Evolutionary conservation across 257 asterid species (phyloP), one percentile per base, ranked within the genome.

Genomic region (Nicotiana attenuata): DNA sequence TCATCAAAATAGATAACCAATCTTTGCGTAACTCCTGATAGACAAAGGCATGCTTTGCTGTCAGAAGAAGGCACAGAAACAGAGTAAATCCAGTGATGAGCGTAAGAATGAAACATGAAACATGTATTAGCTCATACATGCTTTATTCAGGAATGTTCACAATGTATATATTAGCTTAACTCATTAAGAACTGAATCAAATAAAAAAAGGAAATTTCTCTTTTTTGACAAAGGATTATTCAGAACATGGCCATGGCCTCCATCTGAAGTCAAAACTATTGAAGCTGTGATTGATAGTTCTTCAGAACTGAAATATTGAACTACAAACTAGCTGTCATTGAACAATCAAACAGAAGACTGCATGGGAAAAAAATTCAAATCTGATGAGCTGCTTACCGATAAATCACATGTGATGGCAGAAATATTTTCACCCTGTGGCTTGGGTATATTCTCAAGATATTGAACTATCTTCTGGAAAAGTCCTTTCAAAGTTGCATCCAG

Each of bases 391-490:
- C 98, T 91, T 90, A 96, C 99, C 55, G 98, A 93, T 91, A 96
- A 87, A 93, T 96, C 99, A 83, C 97, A 92, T 9, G 92, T 89
- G 88, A 93, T 88, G 76, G 95, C 88, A 15, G 98, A 96, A 64
- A 93, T 90, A 88, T 93, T 96, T 91, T 93, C 98, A 66, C 98
- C 97, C 87, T 86, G 98, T 65, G 97, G 97, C 86, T 94, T 96
- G 22, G 99, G 99, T 83, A 96, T 91, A 87, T 82, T 94, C 67
- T 96, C 99, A 63, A 96, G 95, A 88, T 96, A 97, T 86, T 93
- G 97, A 88, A 96, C 95, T 76, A 96, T 92, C 92, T 88, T 91
- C 86, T 94, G 97, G 85, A 96, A 88, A 87, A 93, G 93, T 65
- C 97, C 95, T 90, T 96, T 96, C 89, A 96, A 85, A 82, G 91